Base-by-base conservation (phyloP, 1,139 yeast species). In the Yamadazyma taylorii region DNA sequence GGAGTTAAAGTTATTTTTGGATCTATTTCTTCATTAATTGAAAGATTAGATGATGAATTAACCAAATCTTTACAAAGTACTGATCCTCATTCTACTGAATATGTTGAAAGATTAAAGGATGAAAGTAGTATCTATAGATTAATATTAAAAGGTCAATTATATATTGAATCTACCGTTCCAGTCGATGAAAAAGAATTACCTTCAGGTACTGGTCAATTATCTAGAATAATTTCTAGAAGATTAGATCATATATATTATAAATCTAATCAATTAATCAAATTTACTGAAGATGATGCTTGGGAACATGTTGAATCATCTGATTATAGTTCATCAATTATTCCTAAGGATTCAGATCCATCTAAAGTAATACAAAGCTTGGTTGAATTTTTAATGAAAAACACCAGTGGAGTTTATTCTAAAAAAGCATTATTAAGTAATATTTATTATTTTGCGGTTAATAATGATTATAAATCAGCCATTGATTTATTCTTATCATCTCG, bases 61-160 rank as follows among this genome's bases (percentile, higher is more conserved):
- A 85, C 86, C 46, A 81, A 85, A 52, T 88, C 95, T 35, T 75
- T 92, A 53, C 90, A 90, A 61, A 79, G 80, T 52, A 82, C 88
- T 52, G 97, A 92, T 60, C 96, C 97, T 35, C 97, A 92, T 61
- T 86, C 97, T 22, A 82, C 87, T 43, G 98, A 94, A 62, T 94
- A 92, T 63, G 79, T 92, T 50, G 89, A 85, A 51, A 79, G 97
- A 60, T 77, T 94, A 60, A 84, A 85, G 62, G 96, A 90, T 63
- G 98, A 92, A 67, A 75, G 81, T 46, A 69, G 69, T 33, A 73
- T 92, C 40, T 92, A 90, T 69, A 73, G 75, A 40, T 73, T 88
- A 58, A 77, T 92, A 48, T 76, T 92, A 42, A 81, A 96, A 57
- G 81, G 89, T 24, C 98, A 94, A 69, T 64, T 85, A 48, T 90